Evolutionary conservation across 345 rosid genomes (phyloP).

Genomic region (Hevea brasiliensis): DNA sequence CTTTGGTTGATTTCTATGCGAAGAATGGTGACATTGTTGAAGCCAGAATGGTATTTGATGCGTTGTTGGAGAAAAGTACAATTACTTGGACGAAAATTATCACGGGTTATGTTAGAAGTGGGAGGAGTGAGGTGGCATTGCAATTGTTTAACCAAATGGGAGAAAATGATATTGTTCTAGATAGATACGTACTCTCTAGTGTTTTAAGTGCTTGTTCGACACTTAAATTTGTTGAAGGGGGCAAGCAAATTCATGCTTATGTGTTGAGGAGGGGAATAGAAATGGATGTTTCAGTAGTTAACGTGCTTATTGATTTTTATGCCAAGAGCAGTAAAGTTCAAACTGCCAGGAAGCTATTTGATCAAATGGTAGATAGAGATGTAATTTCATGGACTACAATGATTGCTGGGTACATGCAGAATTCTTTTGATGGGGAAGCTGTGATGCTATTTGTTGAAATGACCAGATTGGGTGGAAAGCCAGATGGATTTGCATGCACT

Average conservation of each 20-base stretch:
- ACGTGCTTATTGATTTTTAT: slow-evolving; percentile 67
- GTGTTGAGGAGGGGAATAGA: slow-evolving; percentile 53
- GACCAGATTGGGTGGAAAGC: slow-evolving; percentile 44
- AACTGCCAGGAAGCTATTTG: slow-evolving; percentile 48
- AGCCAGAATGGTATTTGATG: slow-evolving; percentile 63
- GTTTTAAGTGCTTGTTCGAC: slow-evolving; percentile 59
- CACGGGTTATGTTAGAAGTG: slow-evolving; percentile 54
- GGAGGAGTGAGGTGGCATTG: slow-evolving; percentile 53
- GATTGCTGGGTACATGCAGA: slow-evolving; percentile 72
- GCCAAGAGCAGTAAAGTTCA: slow-evolving; percentile 53
- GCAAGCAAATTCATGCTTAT: slow-evolving; percentile 71
- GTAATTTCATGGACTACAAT: slow-evolving; percentile 72
- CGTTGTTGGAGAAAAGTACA: slow-evolving; percentile 46
- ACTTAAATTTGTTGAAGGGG: slow-evolving; percentile 52
- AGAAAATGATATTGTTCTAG: slow-evolving; percentile 39
- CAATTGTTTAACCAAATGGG: slow-evolving; percentile 46
- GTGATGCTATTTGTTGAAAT: slow-evolving; percentile 48
- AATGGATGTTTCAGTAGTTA: slow-evolving; percentile 60
- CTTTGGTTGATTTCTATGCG: slow-evolving; percentile 55
- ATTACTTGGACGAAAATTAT: slow-evolving; percentile 76
- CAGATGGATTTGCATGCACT: slow-evolving; percentile 68
- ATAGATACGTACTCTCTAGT: slow-evolving; percentile 59
- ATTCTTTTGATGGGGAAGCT: slow-evolving; percentile 55
- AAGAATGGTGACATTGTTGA: slow-evolving; percentile 48
- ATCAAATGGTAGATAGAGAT: slow-evolving; percentile 48